phyloP scores from a whole-genome alignment of 2,329 filamentous ascomycete genomes.

The Teratosphaeria epicoccoides region DNA sequence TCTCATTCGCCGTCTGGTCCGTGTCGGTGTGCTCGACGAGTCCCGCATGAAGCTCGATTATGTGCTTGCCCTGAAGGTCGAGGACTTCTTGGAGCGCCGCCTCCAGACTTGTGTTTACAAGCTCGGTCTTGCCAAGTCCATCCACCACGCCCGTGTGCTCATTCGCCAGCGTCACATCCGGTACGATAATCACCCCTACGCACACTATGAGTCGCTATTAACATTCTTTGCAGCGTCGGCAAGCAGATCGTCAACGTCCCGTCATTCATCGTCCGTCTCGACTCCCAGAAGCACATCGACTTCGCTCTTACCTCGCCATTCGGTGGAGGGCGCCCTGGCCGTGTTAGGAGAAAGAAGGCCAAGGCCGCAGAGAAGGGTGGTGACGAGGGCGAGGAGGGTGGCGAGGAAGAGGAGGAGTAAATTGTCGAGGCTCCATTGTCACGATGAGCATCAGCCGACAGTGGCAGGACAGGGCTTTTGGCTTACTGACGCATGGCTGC shows the following conservation, averaged over 20 bases:
- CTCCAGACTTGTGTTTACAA: constrained; percentile 99
- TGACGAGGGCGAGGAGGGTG: constrained; percentile 73
- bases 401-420: constrained; percentile 49
- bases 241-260: constrained; percentile 99
- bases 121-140: constrained; percentile 99
- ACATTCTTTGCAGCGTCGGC: constrained; percentile 56
- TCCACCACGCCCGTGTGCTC: constrained; percentile 99
- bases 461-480: not conserved
- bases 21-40: constrained; percentile 99
- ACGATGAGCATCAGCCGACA: not conserved
- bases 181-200: constrained; percentile 28
- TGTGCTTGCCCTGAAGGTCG: constrained; percentile 96
- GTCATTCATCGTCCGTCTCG: constrained; percentile 98
- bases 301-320: constrained; percentile 96
- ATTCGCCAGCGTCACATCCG: constrained; percentile 99
- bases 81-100: constrained; percentile 99
- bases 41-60: constrained; percentile 99
- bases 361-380: constrained; percentile 83
- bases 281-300: constrained; percentile 99
- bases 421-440: constrained; percentile 1
- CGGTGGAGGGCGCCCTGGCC: constrained; percentile 90
- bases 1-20: constrained; percentile 98
- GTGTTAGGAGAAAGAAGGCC: constrained; percentile 99
- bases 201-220: constrained; percentile 8
- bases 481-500: not conserved